A percentile compares a stretch with the other conserved stretches of the same genome.
phyloP scores from a whole-genome alignment of 768 basidiomycete genomes.

The Hirschioporus abietinus region DNA sequence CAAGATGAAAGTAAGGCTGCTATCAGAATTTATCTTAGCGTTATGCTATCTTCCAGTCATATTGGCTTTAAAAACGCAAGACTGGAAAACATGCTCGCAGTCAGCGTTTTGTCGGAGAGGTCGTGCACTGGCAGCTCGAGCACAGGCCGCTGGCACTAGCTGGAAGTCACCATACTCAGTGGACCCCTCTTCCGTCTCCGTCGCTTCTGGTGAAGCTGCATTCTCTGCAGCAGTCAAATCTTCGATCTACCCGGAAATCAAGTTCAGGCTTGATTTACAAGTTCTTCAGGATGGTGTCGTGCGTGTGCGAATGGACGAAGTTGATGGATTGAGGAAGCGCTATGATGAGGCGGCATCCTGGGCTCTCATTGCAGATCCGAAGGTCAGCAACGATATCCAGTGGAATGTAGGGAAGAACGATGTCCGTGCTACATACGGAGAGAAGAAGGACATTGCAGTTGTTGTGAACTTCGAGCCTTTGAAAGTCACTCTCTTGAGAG shows the following conservation, averaged over 20 bases:
- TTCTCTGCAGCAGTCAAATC: conserved; percentile 78
- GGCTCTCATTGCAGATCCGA: conserved; percentile 76
- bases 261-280: conserved; percentile 76
- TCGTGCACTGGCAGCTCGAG: conserved; percentile 74
- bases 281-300: conserved; percentile 87
- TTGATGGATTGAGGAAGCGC: conserved; percentile 68
- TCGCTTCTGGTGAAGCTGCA: conserved; percentile 47
- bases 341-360: conserved; percentile 92
- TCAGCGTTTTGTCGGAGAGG: conserved; percentile 93
- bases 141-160: conserved; percentile 44
- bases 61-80: conserved; percentile 66
- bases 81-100: conserved; percentile 95
- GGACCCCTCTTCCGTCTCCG: conserved; percentile 46
- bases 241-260: conserved; percentile 75
- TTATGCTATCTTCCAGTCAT: conserved; percentile 27
- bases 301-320: conserved; percentile 90
- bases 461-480: conserved; percentile 73
- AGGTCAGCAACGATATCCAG: conserved; percentile 48
- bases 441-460: conserved; percentile 57
- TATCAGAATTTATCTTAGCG: conserved; percentile 22
- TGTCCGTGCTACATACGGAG: conserved; percentile 59
- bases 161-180: conserved; percentile 91
- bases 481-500: conserved; percentile 62
- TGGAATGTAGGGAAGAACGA: conserved; percentile 67
- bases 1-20: neutral